phyloP scores from a whole-genome alignment of 2,329 filamentous ascomycete genomes.

The Zelopaecilomyces penicillatus region DNA sequence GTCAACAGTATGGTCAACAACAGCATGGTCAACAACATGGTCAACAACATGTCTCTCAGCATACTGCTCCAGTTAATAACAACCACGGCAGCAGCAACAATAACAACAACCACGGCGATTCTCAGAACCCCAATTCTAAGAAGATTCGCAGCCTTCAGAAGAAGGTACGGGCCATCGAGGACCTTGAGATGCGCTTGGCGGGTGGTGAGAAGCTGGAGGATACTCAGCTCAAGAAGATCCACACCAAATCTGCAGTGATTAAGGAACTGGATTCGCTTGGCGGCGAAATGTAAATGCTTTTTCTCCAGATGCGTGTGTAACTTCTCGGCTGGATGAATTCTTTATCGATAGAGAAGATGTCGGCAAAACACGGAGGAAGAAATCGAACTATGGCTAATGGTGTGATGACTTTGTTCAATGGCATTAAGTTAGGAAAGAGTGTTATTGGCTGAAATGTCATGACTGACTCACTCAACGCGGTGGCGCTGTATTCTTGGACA shows the following conservation, averaged over 20 bases:
- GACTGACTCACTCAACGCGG: too few relatives aligned
- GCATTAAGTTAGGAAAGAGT: too few relatives aligned
- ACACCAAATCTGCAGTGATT: conserved; percentile 74
- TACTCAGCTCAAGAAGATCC: conserved; percentile 97
- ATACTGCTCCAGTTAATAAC: conserved; percentile 1
- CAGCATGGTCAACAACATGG: conserved; percentile 12
- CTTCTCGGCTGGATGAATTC: too few relatives aligned
- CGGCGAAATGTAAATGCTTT: conserved; percentile 16
- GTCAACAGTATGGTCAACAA: not conserved
- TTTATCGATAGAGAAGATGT: too few relatives aligned
- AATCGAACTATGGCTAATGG: too few relatives aligned
- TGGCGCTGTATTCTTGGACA: too few relatives aligned
- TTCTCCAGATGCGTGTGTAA: too few relatives aligned
- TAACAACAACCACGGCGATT: conserved; percentile 25
- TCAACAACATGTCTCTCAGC: conserved; percentile 4
- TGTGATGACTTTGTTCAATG: too few relatives aligned
- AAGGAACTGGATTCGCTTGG: conserved; percentile 66
- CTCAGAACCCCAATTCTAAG: conserved; percentile 72
- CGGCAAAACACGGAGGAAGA: too few relatives aligned
- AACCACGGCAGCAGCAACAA: conserved; percentile 5
- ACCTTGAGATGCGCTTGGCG: conserved; percentile 92
- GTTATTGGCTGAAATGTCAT: too few relatives aligned
- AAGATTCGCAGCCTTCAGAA: conserved; percentile 90
- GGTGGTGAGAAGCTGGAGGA: conserved; percentile 95
- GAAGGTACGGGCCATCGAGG: conserved; percentile 96